Conservation (phyloP, 148 eudicot genomes). For the Camellia lanceoleosa region DNA sequence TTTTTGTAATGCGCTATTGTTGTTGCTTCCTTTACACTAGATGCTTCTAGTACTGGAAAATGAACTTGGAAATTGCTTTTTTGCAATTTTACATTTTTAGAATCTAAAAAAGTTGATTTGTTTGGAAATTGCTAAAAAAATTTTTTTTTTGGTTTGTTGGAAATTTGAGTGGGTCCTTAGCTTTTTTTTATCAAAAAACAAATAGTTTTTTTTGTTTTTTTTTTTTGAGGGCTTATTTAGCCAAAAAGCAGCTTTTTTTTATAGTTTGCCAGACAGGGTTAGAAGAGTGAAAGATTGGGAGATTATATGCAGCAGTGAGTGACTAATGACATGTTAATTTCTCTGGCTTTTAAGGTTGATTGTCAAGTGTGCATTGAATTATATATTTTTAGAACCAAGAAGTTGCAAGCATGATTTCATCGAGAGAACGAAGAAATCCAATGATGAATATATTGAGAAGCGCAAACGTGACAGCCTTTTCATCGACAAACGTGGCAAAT, state of each 20-base stretch:
- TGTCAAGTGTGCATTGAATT: conserved; percentile 18
- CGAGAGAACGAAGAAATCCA: conserved; percentile 28
- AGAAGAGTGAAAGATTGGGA: neutral
- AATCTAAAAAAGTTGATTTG: too few species aligned
- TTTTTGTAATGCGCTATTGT: neutral
- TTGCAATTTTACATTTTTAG: too few species aligned
- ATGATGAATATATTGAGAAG: conserved; percentile 41
- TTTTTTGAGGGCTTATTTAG: too few species aligned
- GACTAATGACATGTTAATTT: neutral
- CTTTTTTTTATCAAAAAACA: too few species aligned
- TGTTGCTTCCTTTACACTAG: neutral
- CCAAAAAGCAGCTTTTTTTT: too few species aligned
- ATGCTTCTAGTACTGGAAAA: neutral
- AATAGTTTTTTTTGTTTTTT: too few species aligned
- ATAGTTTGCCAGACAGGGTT: too few species aligned
- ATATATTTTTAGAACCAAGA: conserved; percentile 25
- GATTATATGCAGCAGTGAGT: neutral
- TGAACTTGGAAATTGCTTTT: neutral
- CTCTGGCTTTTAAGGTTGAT: conserved; percentile 31
- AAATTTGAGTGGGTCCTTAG: too few species aligned
- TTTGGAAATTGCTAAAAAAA: too few species aligned
- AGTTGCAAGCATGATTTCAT: conserved; percentile 21
- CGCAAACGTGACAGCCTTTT: conserved; percentile 53
- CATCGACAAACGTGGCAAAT: conserved; percentile 56
- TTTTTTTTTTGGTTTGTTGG: too few species aligned